Evolutionary conservation across 305 asterid genomes (phyloP), one percentile per base, ranked within the genome.

Genomic region (Fraxinus nigra): DNA sequence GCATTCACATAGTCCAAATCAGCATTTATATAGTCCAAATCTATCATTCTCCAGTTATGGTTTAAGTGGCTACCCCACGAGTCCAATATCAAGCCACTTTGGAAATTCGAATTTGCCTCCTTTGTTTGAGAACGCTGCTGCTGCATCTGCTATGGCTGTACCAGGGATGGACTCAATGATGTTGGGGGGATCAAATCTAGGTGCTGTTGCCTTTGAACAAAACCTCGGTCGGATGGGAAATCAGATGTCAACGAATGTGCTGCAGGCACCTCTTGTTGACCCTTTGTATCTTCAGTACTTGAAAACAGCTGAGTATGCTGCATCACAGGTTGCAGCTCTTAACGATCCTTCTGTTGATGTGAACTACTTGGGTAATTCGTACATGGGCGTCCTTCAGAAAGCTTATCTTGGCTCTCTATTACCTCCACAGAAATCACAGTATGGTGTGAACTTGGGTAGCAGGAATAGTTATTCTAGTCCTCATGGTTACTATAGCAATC

Each of bases 111-210:
- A 93, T 84, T 88, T 94, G 83, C 98, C 99, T 14, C 99, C 98
- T 1, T 82, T 94, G 89, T 96, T 91, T 89, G 99, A 93, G 92
- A 96, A 92, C 82, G 99, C 98, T 87, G 98, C 96, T 82, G 97
- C 93, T 48, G 98, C 94, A 69, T 93, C 99, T 72, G 98, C 95
- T 59, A 89, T 96, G 91, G 98, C 77, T 82, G 84, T 88, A 40
- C 98, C 97, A 38, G 97, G 98, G 74, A 87, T 96, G 93, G 99
- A 92, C 83, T 82, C 97, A 54, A 88, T 97, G 82, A 83, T 93
- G 86, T 84, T 91, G 75, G 96, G 91, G 7, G 98, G 89, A 32
- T 90, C 98, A 30, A 91, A 89, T 84, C 78, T 94, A 7, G 89
- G 92, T 33, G 88, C 92, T 82, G 90, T 91, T 80, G 82, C 86